Conservation (phyloP, 164 flowering plant genomes). For the Piper betle region DNA sequence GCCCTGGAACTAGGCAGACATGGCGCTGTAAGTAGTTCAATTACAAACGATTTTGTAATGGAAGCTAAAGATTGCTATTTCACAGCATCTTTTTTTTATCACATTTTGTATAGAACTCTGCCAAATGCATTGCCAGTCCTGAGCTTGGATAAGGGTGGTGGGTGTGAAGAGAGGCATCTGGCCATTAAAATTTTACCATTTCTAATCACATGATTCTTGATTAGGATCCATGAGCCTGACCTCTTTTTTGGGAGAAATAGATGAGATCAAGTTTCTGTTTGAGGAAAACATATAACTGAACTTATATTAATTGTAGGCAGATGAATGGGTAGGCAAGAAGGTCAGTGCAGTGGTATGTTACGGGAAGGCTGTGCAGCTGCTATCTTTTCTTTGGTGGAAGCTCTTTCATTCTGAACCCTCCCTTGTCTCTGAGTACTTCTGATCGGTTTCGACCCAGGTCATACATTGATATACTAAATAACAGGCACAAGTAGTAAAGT, state of each 20-base stretch:
- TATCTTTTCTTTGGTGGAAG: slow-evolving; percentile 83
- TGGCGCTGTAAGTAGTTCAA: slow-evolving; percentile 67
- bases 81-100: no score
- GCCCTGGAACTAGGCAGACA: slow-evolving; percentile 71
- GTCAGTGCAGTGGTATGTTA: slow-evolving; percentile 52
- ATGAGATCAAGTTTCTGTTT: background rate
- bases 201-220: no score
- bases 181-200: no score
- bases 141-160: no score
- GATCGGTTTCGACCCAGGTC: slow-evolving; percentile 65
- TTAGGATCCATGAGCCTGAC: no score
- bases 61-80: no score
- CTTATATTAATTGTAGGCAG: slow-evolving; percentile 27
- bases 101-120: no score
- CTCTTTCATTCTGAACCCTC: slow-evolving; percentile 84
- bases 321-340: slow-evolving; percentile 69
- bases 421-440: slow-evolving; percentile 74
- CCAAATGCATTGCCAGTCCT: no score
- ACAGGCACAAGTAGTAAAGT: slow-evolving; percentile 52
- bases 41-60: background rate
- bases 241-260: no score
- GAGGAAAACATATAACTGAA: no score
- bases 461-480: slow-evolving; percentile 64
- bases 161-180: no score
- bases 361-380: slow-evolving; percentile 61